Conservation (phyloP, 2,329 filamentous ascomycete species). For the Colletotrichum karsti region DNA sequence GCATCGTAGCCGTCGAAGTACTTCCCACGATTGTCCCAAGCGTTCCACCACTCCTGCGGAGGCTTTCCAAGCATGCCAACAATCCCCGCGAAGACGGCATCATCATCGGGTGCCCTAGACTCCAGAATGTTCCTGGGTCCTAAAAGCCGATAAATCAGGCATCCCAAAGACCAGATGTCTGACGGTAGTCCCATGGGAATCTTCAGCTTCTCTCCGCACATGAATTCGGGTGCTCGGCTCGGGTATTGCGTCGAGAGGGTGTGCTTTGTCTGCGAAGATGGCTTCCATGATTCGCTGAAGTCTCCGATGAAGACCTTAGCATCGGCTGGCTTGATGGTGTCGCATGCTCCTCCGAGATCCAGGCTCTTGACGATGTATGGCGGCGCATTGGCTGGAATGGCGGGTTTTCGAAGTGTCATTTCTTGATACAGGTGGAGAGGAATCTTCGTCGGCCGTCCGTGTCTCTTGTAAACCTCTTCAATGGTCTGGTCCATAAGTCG, state of each 20-base stretch:
- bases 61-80: neutral
- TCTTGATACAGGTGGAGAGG: neutral
- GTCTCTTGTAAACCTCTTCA: neutral
- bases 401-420: neutral
- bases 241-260: neutral
- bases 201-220: neutral
- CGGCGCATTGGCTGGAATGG: neutral
- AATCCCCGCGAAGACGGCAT: neutral
- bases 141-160: neutral
- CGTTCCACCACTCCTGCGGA: neutral
- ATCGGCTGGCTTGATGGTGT: rapidly evolving
- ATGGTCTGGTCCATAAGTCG: neutral
- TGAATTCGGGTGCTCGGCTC: neutral
- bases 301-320: neutral
- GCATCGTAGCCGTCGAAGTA: neutral
- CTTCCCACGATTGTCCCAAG: neutral
- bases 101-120: neutral
- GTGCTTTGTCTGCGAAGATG: neutral
- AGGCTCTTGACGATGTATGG: neutral
- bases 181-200: neutral
- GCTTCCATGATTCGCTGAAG: neutral
- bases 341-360: rapidly evolving
- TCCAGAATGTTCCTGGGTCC: neutral
- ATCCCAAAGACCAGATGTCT: neutral
- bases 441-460: neutral